Base-by-base conservation (phyloP, 305 asterid genomes). In the Rubia occidens region DNA sequence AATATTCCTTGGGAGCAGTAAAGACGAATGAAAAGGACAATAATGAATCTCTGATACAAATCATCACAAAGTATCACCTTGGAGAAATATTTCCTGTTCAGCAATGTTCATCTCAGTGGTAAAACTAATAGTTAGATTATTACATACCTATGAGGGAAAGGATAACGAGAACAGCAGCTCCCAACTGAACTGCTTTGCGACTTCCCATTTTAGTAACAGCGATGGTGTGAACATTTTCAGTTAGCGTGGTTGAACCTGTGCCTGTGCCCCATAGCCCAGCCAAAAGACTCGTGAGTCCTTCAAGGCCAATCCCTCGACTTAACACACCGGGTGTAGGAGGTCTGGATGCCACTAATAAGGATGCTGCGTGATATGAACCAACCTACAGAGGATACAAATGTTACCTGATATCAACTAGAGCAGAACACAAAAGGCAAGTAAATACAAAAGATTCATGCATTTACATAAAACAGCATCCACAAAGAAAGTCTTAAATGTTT, bases 121-220 rank as follows among this genome's bases (percentile, higher is more conserved):
- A 17, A 15, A 47, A 60, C 54, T 21, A 29, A 61, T 35, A 24
- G 24, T 45, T 53, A 54, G 56, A 40, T 45, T 29, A 76, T 58
- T 1, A 72, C 83, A 35, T 82, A 95, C 98, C 98, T 70, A 95
- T 75, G 24, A 91, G 93, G 43, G 99, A 95, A 55, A 95, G 85
- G 72, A 78, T 77, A 60, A 95, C 85, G 80, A 95, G 75, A 69
- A 87, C 76, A 74, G 87, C 78, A 9, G 96, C 98, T 64, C 99
- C 99, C 84, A 91, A 77, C 77, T 88, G 94, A 37, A 95, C 88
- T 42, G 95, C 96, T 84, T 87, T 79, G 21, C 99, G 99, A 75
- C 99, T 95, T 74, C 99, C 99, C 95, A 95, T 85, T 86, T 95
- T 95, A 14, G 98, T 95, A 18, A 95, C 98, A 45, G 99, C 99